Evolutionary conservation across 306 rosid genomes (phyloP).

Genomic region (Hylodesmum podocarpum): DNA sequence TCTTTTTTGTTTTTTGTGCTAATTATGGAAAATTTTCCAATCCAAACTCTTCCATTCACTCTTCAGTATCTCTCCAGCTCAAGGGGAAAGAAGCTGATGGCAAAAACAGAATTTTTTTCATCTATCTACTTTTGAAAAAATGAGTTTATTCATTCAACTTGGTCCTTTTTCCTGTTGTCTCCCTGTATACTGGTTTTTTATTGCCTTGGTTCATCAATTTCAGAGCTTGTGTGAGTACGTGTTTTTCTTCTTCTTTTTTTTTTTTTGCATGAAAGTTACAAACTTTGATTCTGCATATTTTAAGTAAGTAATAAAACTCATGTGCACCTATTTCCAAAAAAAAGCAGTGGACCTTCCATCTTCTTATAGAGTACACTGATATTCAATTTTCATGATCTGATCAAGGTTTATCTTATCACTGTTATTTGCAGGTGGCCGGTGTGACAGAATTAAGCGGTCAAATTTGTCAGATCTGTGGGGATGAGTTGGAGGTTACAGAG

Average conservation of each 20-base stretch:
- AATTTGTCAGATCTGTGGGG: slow-evolving; percentile 97
- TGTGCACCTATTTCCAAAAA: not conserved
- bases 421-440: slow-evolving; percentile 59
- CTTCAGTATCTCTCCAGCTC: slow-evolving; percentile 3
- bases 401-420: slow-evolving; percentile 12
- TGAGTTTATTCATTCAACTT: slow-evolving; percentile 16
- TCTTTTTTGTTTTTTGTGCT: not conserved
- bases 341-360: not conserved
- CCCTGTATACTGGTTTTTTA: not conserved
- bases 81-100: not conserved
- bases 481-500: slow-evolving; percentile 72
- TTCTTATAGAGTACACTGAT: not conserved
- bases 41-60: not conserved
- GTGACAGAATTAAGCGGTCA: slow-evolving; percentile 80
- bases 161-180: not conserved
- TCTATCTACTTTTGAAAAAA: not conserved
- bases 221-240: slow-evolving; percentile 30
- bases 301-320: not conserved
- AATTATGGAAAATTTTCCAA: not conserved
- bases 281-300: slow-evolving; percentile 5
- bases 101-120: not conserved
- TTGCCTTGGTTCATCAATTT: slow-evolving; percentile 9
- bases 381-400: slow-evolving; percentile 23
- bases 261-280: slow-evolving; percentile 8
- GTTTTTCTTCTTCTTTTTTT: too few relatives aligned